Evolutionary conservation across 768 basidiomycete genomes (phyloP).

Genomic region (Suillus subalutaceus): DNA sequence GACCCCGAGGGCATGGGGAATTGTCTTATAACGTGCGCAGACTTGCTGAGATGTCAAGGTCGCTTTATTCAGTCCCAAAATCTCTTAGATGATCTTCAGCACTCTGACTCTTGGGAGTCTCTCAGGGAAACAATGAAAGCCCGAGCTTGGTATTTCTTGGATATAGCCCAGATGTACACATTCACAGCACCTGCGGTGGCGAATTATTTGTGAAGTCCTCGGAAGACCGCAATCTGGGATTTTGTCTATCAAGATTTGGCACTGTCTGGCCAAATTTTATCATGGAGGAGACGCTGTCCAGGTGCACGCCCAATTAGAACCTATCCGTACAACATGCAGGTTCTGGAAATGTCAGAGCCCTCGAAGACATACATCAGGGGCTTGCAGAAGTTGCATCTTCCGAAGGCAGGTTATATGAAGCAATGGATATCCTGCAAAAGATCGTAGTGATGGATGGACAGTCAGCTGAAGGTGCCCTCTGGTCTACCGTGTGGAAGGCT

Average conservation of each 20-base stretch:
- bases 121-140: not conserved
- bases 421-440: not conserved
- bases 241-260: too few species aligned
- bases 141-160: not conserved
- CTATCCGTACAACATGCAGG: too few species aligned
- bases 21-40: not conserved
- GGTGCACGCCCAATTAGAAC: not conserved
- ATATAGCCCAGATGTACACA: not conserved
- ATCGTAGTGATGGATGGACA: not conserved
- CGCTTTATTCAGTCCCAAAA: not conserved
- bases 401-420: not conserved
- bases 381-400: not conserved
- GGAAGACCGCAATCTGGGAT: too few species aligned
- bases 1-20: not conserved
- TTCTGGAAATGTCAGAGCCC: too few species aligned
- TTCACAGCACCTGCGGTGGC: not conserved
- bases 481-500: not conserved
- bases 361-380: rapidly evolving
- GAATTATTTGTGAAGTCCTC: not conserved
- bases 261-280: not conserved
- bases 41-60: not conserved
- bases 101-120: not conserved
- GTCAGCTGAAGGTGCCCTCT: not conserved
- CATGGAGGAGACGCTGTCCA: not conserved
- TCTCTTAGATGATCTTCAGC: not conserved